Evolutionary conservation across 2,329 filamentous ascomycete genomes (phyloP), one percentile per base, ranked within the genome.

Genomic region (Trichoderma lentiforme): DNA sequence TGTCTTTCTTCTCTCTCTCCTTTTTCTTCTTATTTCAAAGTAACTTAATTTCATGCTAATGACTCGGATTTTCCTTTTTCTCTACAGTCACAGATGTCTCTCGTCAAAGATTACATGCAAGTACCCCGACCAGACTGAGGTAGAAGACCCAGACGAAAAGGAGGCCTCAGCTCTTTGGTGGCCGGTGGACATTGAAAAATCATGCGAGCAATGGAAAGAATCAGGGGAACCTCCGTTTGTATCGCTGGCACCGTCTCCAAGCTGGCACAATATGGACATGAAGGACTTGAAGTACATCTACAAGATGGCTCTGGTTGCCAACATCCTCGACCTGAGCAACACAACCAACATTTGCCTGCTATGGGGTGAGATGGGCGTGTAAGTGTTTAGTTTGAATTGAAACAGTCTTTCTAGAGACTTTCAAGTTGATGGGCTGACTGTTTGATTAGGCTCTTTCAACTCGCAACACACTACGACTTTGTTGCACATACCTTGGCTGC

Each of bases 401-500:
- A 53, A 6, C 28, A 6, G 8, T 3, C 5, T 60, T 34, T 11
- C 1, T 21, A 9, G 11, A 21, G 18, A 62, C 21, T 24, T 8
- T 26, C 12, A 47, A 30, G 12, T n/a, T 5, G 6, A 6, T 4
- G 14, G n/a, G 34, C 65, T 68, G 53, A 68, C 53, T 12, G 14
- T 30, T 34, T 60, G 32, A 24, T n/a, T 34, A 69, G 66, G n/a
- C n/a, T 61, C 2, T 69, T 69, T 6, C 66, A 69, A 18, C 56
- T 69, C 14, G 66, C 66, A 61, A 60, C 66, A 8, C 36, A 34
- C 14, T 69, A 34, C 66, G 66, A 69, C 66, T 69, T 61, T 61
- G 66, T 69, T 15, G 66, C 66, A 6, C 56, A 69, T 34, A 69
- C 66, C 66, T 34, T 69, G 66, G 66, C 66, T 11, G 66, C 66